Evolutionary conservation across 2,329 filamentous ascomycete genomes (phyloP), one percentile per base, ranked within the genome.

Genomic region (Aspergillus sp.): DNA sequence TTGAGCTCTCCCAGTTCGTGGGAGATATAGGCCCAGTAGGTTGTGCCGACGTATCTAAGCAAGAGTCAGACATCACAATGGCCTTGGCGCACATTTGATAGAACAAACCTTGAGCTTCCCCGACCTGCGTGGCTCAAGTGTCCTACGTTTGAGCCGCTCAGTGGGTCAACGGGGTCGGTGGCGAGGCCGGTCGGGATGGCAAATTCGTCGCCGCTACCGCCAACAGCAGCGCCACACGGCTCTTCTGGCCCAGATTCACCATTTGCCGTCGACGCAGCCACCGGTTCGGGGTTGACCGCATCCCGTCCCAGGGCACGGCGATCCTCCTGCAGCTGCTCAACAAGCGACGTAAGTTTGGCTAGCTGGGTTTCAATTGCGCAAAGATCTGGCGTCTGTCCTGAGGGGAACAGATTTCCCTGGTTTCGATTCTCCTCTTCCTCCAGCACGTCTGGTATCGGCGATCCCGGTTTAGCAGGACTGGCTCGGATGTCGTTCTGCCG

Each of bases 21-120:
- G 7, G 75, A 76, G 31, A 79, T 77, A 64, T 77, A 78, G 23
- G 76, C 76, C 75, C 75, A 78, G 58, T 77, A 78, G 9, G 76
- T 78, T 5, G 75, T 78, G 21, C 76, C 76, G 23, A 79, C 76
- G 58, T 78, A 78, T 70, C 76, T 77, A 19, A 12, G 14, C 14
- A 33, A 14, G 4, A 15, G 15, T 25, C 2, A 54, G 41, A 39
- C 76, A 75, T 57, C 76, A 77, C 69, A 76, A 70, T 41, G 75
- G 76, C 41, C 69, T 73, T 3, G 9, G 4, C 1, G 3, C 27
- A 11, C 27, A 3, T 11, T 31, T 31, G 27, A 31, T 11, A 31
- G 27, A 4, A 31, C 27, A 4, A 11, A 31, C 27, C 27, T 31
- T 11, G 27, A 31, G 9, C 27, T 31, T 31, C 27, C 27, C 25